Evolutionary conservation across 495 filamentous ascomycete species (phyloP).

Genomic region (Neurospora intermedia): DNA sequence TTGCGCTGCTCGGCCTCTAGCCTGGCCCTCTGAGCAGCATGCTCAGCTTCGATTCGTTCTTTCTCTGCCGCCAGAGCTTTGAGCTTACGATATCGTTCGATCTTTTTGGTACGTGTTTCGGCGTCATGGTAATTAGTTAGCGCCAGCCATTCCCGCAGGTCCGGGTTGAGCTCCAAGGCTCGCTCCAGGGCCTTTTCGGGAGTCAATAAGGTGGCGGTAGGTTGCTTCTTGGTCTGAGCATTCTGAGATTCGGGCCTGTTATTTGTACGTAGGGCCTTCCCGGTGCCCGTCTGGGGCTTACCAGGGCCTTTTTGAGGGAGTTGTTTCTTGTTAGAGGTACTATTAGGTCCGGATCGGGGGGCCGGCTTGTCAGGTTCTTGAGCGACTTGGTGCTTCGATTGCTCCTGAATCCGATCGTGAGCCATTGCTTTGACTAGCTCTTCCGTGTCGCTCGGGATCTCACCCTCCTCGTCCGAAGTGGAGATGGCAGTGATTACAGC

Average conservation of each 20-base stretch:
- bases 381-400: neutral
- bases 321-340: neutral
- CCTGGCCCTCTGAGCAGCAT: conserved; percentile 26
- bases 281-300: neutral
- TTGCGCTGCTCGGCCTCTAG: conserved; percentile 27
- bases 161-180: conserved; percentile 22
- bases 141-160: conserved; percentile 50
- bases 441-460: neutral
- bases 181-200: conserved; percentile 8
- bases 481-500: neutral
- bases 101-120: conserved; percentile 33
- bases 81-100: conserved; percentile 34
- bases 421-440: neutral
- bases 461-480: neutral
- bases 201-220: neutral
- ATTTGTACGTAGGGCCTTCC: neutral
- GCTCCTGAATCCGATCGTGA: neutral
- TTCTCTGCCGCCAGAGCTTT: conserved; percentile 33
- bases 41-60: conserved; percentile 26
- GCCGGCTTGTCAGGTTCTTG: neutral
- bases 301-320: neutral
- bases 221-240: neutral
- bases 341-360: neutral
- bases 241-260: neutral
- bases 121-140: conserved; percentile 48